Evolutionary conservation across 1,284 basidiomycete genomes (phyloP), one percentile per base, ranked within the genome.

Genomic region (Ceratobasidium papillatum): DNA sequence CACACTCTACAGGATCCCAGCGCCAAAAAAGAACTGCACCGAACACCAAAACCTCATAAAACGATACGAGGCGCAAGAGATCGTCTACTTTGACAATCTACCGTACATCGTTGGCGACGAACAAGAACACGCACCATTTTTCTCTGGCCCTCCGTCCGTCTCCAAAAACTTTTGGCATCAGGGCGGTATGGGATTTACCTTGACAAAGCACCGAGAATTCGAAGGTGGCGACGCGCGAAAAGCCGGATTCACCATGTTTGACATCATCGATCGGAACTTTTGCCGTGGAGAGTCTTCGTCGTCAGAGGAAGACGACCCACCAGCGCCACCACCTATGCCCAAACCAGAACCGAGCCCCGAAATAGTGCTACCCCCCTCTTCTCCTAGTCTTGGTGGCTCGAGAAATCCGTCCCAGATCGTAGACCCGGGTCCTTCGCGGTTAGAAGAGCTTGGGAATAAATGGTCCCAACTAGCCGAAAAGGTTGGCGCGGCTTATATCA

Each of bases 401-500:
- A 22, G 34, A 9, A 30, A 25, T 30, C 17, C 56, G 14, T 54
- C 69, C 3, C 49, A 32, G 22, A 34, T 43, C 34, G 36, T 38
- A 19, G 19, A 52, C n/a, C 12, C 59, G 19, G 19, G 27, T 9
- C 45, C 56, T 34, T 65, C 63, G n/a, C 45, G 19, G 22, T 22
- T 58, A 9, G 22, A 62, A 17, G 8, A 52, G 17, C 52, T 72
- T 17, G 52, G 38, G 3, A 38, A 3, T 3, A n/a, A 22, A 3
- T 76, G 75, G 75, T 45, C 74, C 27, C 32, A 62, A 32, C 64
- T 32, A 36, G 66, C 73, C 17, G 51, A 54, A 22, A 9, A 12
- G 7, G 73, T 25, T 11, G 72, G 73, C 32, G 72, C 75, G 14
- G 65, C 36, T 27, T 38, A 36, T 8, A 51, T 76, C 30, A 68